Evolutionary conservation across 176 grass and related monocot species (phyloP).

Genomic region (Tillandsia fasciculata): DNA sequence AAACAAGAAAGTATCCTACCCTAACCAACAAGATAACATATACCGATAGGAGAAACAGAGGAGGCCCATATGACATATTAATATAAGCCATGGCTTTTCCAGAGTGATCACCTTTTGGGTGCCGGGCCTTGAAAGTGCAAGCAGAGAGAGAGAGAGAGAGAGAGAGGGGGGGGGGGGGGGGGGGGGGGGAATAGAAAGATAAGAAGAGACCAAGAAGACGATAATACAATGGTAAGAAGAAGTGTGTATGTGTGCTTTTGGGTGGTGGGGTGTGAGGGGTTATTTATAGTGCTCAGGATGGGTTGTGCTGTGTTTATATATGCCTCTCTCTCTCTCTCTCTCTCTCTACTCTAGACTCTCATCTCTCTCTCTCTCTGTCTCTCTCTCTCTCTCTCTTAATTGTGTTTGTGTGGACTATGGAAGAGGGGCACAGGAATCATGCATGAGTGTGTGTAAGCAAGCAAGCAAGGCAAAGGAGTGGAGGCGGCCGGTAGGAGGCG

Average conservation of each 20-base stretch:
- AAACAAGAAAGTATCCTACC: not conserved
- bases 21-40: not conserved
- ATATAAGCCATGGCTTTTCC: not conserved
- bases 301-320: not conserved
- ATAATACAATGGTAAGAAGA: not conserved
- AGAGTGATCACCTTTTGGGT: slow-evolving; percentile 7
- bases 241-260: not conserved
- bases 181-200: not conserved
- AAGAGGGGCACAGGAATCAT: not conserved
- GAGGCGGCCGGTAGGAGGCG: slow-evolving; percentile 15
- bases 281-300: slow-evolving; percentile 14
- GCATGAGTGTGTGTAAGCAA: slow-evolving; percentile 19
- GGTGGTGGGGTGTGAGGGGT: slow-evolving; percentile 3
- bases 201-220: not conserved
- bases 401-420: not conserved
- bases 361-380: not conserved
- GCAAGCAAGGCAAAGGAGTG: not conserved
- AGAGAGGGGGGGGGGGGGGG: not conserved
- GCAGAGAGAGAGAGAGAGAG: not conserved
- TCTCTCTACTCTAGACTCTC: too few relatives aligned
- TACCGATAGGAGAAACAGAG: not conserved
- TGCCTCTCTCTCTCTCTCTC: not conserved
- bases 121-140: not conserved
- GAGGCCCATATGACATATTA: too few relatives aligned
- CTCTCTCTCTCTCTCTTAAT: not conserved